phyloP scores from a whole-genome alignment of 2,329 filamentous ascomycete genomes.

The Aspergillus udagawae region DNA sequence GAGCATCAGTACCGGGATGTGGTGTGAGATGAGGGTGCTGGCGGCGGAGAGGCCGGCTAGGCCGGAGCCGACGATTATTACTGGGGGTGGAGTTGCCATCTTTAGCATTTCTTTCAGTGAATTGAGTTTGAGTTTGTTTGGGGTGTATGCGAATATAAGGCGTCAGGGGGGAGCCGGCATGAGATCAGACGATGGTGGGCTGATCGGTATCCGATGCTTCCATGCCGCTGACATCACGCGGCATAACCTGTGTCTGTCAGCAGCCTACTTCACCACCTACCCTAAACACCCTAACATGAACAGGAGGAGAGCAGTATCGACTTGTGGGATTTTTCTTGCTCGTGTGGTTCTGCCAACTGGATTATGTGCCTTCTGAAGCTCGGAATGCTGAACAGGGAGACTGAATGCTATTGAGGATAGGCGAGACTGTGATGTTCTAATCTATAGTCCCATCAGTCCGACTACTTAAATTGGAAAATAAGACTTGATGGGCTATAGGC shows the following conservation, averaged over 20 bases:
- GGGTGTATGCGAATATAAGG: background rate
- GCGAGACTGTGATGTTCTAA: too few species aligned
- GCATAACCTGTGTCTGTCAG: background rate
- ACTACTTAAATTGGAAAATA: too few species aligned
- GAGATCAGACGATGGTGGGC: background rate
- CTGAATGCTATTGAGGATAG: too few species aligned
- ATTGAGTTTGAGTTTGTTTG: background rate
- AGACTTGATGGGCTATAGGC: too few species aligned
- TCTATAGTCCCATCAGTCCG: too few species aligned
- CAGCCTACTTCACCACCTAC: background rate
- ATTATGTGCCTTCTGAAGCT: background rate
- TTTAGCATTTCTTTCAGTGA: background rate
- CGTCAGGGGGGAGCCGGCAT: background rate
- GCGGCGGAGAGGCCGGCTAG: conserved; percentile 61
- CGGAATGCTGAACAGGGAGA: background rate
- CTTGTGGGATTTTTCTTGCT: background rate
- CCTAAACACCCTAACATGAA: background rate
- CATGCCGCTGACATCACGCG: background rate
- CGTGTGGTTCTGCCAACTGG: background rate
- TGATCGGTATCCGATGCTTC: background rate
- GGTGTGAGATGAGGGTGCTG: conserved; percentile 51
- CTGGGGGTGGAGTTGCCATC: conserved; percentile 15
- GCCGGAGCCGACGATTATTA: conserved; percentile 62
- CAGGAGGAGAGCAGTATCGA: too few species aligned
- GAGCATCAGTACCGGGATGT: conserved; percentile 54